Percentiles rank a stretch among this genome's conserved stretches.
phyloP scores from a whole-genome alignment of 2,329 filamentous ascomycete genomes.

The Macrophomina phaseolina region DNA sequence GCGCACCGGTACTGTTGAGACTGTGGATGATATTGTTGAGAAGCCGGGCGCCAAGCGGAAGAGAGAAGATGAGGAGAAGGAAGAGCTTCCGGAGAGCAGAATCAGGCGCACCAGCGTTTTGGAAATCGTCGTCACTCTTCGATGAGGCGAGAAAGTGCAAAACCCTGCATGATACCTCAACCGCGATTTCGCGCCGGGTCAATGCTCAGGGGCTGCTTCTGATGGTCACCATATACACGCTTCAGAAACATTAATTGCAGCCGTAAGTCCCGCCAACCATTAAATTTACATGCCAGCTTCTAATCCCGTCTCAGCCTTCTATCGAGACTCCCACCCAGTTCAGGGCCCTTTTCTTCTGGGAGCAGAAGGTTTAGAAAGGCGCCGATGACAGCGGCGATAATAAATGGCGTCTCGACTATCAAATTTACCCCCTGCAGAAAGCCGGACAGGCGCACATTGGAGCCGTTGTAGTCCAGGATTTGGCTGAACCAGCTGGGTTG shows the following conservation, averaged over 20 bases:
- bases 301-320: constrained; percentile 22
- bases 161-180: background rate
- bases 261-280: background rate
- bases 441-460: constrained; percentile 45
- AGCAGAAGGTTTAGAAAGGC: constrained; percentile 52
- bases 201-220: too few relatives aligned
- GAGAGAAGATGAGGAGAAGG: constrained; percentile 30
- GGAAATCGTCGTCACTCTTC: constrained; percentile 39
- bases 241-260: background rate
- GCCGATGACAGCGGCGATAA: constrained; percentile 45
- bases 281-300: background rate
- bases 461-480: constrained; percentile 46
- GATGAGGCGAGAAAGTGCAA: constrained; percentile 7
- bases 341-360: constrained; percentile 38
- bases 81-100: constrained; percentile 49
- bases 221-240: too few relatives aligned
- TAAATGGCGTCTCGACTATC: constrained; percentile 50
- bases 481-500: constrained; percentile 47
- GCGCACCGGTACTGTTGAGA: constrained; percentile 66
- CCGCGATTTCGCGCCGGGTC: background rate
- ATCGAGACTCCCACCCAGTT: constrained; percentile 15
- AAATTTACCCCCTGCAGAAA: constrained; percentile 51
- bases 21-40: constrained; percentile 69
- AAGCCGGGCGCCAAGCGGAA: constrained; percentile 19
- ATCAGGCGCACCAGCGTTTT: constrained; percentile 40